A percentile compares a stretch with the other conserved stretches of the same genome.
Conservation (phyloP, 2,329 filamentous ascomycete species). For the Geosmithia putterillii region DNA sequence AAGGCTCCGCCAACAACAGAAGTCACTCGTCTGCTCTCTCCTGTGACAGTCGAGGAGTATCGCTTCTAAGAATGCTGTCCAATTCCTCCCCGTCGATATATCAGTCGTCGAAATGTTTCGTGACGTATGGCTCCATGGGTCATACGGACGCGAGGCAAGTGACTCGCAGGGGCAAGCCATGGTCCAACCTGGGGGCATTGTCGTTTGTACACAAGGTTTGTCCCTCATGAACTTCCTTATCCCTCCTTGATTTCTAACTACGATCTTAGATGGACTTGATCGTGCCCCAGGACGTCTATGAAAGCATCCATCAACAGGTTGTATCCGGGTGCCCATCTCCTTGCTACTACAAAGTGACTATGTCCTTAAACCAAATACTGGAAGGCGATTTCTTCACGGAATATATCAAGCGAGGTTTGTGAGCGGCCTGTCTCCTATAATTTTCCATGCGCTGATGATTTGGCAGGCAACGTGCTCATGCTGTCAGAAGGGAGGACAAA, state of each 20-base stretch:
- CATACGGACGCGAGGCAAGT: conserved; percentile 61
- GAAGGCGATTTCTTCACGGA: conserved; percentile 67
- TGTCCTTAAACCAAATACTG: conserved; percentile 62
- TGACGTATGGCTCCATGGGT: conserved; percentile 55
- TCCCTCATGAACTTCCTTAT: background rate
- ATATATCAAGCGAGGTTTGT: conserved; percentile 66
- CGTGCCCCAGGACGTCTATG: conserved; percentile 52
- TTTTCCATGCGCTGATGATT: background rate
- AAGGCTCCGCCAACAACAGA: background rate
- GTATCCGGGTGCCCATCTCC: conserved; percentile 21
- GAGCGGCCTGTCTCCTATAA: background rate
- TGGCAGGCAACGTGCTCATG: conserved; percentile 64
- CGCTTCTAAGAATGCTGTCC: conserved; percentile 29
- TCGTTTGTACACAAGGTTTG: conserved; percentile 57
- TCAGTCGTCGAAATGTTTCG: conserved; percentile 56
- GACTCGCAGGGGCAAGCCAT: conserved; percentile 64
- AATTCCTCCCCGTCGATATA: conserved; percentile 32
- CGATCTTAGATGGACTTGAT: conserved; percentile 50
- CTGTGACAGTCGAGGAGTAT: too few species aligned
- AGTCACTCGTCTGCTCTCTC: background rate
- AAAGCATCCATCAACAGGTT: conserved; percentile 40
- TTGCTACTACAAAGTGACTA: conserved; percentile 54
- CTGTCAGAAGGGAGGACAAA: conserved; percentile 65
- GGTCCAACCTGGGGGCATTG: conserved; percentile 52
- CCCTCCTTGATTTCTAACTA: background rate